Percentiles rank a stretch among this genome's conserved stretches.
phyloP scores from a whole-genome alignment of 495 filamentous ascomycete genomes.

The Penicillium longicatenatum region DNA sequence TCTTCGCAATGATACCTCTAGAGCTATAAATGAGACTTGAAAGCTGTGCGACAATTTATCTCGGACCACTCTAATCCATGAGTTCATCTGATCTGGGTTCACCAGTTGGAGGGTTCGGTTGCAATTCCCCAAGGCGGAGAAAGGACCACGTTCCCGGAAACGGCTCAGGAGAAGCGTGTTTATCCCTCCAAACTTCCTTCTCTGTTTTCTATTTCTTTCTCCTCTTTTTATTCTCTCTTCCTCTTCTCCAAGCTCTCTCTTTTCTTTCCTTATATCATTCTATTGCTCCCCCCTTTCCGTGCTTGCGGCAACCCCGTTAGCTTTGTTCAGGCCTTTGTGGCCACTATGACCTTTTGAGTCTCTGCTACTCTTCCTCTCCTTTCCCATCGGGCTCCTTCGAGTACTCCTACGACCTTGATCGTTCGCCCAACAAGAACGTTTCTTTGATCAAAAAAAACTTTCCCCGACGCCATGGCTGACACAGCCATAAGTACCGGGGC shows the following conservation, averaged over 20 bases:
- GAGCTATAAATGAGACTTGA: no score
- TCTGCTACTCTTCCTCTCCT: conserved; percentile 9
- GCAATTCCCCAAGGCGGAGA: neutral
- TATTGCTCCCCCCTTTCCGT: conserved; percentile 5
- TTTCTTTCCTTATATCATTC: conserved; percentile 13
- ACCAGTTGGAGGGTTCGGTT: neutral
- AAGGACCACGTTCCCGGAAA: conserved; percentile 10
- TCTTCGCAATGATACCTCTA: neutral
- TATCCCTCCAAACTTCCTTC: conserved; percentile 4
- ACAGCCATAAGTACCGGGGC: conserved; percentile 64
- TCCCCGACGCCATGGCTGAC: conserved; percentile 32
- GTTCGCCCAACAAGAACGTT: neutral
- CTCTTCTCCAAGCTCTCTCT: conserved; percentile 4
- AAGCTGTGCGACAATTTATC: neutral
- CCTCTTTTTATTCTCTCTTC: conserved; percentile 12
- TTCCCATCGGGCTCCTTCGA: neutral
- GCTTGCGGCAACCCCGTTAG: conserved; percentile 10
- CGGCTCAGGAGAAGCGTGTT: conserved; percentile 10
- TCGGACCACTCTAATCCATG: no score
- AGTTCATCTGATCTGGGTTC: no score
- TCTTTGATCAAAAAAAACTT: neutral
- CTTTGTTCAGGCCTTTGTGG: conserved; percentile 12
- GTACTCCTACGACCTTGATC: neutral
- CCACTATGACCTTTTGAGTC: conserved; percentile 18
- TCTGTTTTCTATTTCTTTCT: conserved; percentile 4